Evolutionary conservation across 73 alveolate species (phyloP).

Genomic region (Uronychia setigera): DNA sequence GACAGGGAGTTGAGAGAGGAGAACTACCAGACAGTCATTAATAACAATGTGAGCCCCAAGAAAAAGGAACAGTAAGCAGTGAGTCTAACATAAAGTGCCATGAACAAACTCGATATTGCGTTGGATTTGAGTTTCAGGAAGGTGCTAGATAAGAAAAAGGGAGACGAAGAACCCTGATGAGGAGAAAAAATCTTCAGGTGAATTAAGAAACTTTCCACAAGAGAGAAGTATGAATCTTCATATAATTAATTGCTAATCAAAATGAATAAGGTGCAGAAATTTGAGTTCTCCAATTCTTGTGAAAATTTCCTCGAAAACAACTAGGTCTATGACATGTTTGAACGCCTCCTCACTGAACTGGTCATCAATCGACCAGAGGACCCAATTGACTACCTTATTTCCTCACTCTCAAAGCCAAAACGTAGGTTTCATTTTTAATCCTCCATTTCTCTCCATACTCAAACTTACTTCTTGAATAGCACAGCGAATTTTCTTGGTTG

Average conservation of each 20-base stretch:
- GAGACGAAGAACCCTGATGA: too few species aligned
- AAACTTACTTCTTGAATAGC: conserved; percentile 8
- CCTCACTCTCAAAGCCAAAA: conserved; percentile 5
- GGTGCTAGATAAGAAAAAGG: not conserved
- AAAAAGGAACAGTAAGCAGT: not conserved
- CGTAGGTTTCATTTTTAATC: not conserved
- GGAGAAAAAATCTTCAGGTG: too few species aligned
- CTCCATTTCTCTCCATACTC: not conserved
- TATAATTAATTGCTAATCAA: conserved; percentile 27
- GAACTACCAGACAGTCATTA: not conserved
- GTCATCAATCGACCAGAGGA: conserved; percentile 70
- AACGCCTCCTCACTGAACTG: conserved; percentile 86
- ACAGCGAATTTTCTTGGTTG: conserved; percentile 82
- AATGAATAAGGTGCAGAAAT: conserved; percentile 87
- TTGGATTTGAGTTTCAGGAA: not conserved
- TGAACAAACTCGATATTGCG: not conserved
- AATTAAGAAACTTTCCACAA: too few species aligned
- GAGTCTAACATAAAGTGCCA: not conserved
- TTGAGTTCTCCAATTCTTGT: conserved; percentile 81
- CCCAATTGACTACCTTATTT: conserved; percentile 55
- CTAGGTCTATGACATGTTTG: conserved; percentile 94
- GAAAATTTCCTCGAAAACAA: conserved; percentile 92
- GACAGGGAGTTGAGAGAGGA: not conserved
- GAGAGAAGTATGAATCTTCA: too few species aligned
- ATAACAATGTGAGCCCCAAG: not conserved